Conservation (phyloP, 2,329 filamentous ascomycete genomes). For the Thielaviopsis punctulata region DNA sequence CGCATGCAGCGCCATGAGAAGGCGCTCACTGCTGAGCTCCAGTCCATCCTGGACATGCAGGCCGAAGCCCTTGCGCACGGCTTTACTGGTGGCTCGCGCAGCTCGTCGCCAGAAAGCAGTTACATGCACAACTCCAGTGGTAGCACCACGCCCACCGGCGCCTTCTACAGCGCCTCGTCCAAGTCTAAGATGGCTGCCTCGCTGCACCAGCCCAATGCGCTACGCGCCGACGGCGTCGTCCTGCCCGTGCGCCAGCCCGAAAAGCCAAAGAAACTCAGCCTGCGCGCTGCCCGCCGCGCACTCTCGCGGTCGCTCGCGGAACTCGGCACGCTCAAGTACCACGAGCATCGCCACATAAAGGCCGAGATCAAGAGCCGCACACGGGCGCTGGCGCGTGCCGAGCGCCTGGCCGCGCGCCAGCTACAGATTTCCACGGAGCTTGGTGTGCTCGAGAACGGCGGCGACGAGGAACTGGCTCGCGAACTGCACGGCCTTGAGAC, state of each 20-base stretch:
- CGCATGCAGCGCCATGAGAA: conserved; percentile 28
- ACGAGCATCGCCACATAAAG: conserved; percentile 46
- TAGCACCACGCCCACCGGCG: conserved; percentile 24
- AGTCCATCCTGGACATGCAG: conserved; percentile 31
- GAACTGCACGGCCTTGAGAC: conserved; percentile 43
- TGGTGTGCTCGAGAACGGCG: conserved; percentile 33
- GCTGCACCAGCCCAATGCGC: conserved; percentile 24
- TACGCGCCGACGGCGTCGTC: conserved; percentile 29
- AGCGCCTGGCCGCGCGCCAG: conserved; percentile 32
- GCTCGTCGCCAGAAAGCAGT: conserved; percentile 1
- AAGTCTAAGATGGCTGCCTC: conserved; percentile 23
- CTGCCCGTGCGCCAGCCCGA: conserved; percentile 44
- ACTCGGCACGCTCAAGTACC: conserved; percentile 46
- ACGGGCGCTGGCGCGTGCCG: conserved; percentile 39
- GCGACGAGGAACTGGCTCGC: conserved; percentile 38
- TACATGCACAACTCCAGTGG: conserved; percentile 18
- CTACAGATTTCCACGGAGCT: conserved; percentile 35
- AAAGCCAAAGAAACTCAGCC: conserved; percentile 30
- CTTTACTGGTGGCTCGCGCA: background rate
- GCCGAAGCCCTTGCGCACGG: conserved; percentile 19
- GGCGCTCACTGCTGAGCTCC: conserved; percentile 29
- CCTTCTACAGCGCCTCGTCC: conserved; percentile 23
- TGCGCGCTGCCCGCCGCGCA: conserved; percentile 46
- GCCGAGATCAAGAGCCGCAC: conserved; percentile 39
- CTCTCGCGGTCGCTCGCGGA: conserved; percentile 46